Conservation (phyloP, 108 stramenopile genomes). For the Nitzschia sp. region DNA sequence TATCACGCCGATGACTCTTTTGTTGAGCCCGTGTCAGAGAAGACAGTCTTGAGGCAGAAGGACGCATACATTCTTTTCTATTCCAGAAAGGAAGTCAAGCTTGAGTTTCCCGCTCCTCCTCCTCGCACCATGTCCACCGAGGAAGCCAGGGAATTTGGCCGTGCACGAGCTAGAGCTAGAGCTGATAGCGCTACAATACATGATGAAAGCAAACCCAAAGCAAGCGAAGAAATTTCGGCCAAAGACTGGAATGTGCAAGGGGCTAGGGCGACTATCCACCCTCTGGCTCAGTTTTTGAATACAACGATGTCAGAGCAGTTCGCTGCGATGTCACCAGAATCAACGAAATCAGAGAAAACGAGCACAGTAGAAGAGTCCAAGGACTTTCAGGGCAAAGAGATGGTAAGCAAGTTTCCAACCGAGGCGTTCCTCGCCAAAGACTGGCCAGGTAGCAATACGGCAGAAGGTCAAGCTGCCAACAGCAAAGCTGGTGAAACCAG, state of each 20-base stretch:
- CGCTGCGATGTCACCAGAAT: neutral
- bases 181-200: slow-evolving; percentile 25
- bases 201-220: neutral
- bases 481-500: no score
- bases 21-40: slow-evolving; percentile 73
- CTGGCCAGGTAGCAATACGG: no score
- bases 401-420: no score
- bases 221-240: neutral
- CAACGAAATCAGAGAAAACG: neutral
- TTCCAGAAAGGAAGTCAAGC: slow-evolving; percentile 72
- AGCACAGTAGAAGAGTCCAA: no score
- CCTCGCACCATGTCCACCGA: slow-evolving; percentile 39
- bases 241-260: neutral
- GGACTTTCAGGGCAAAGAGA: no score
- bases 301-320: slow-evolving; percentile 15
- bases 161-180: slow-evolving; percentile 35
- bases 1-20: slow-evolving; percentile 81
- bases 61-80: slow-evolving; percentile 86
- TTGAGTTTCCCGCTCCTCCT: slow-evolving; percentile 73
- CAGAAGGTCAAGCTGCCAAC: no score
- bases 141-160: slow-evolving; percentile 46
- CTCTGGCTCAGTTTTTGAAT: slow-evolving; percentile 6
- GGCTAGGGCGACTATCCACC: slow-evolving; percentile 1
- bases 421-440: no score
- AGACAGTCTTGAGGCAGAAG: slow-evolving; percentile 64